Evolutionary conservation across 2,329 filamentous ascomycete genomes (phyloP), one percentile per base, ranked within the genome.

Genomic region (Fusarium falciforme): DNA sequence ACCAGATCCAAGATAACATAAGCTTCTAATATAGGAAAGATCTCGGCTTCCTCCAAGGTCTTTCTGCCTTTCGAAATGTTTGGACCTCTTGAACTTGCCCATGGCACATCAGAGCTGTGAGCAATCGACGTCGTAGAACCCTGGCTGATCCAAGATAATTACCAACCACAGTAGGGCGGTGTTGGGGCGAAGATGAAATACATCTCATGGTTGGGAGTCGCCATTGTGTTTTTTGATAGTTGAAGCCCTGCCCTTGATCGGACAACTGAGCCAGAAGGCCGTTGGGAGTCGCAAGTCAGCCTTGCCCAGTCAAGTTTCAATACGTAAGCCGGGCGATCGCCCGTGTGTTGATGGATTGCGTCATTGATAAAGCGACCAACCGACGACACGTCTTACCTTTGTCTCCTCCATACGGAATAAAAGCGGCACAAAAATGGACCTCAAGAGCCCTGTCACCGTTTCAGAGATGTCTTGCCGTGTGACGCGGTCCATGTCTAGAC

Each of bases 401-500:
- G 22, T 8, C 42, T 47, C 42, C 7, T n/a, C 10, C 17, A 10
- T 17, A 2, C 2, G 5, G 8, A 7, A 31, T 17, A 20, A 52
- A 31, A 25, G 11, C 8, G 12, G 29, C 31, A 12, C n/a, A 16
- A 42, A 16, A 35, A 66, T 61, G 35, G 33, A 35, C 14, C 10
- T 2, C 5, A 35, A 33, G 35, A 61, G 12, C 11, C 1, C 22
- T 38, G 2, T 10, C 20, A 10, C 11, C 8, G n/a, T 54, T 36
- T 33, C 20, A 14, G n/a, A 47, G 40, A 60, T 27, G 3, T 5
- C 11, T 2, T 62, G 57, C 0, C 62, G 69, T 6, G 17, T 70
- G 1, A 74, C 72, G 1, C 60, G 69, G 2, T 75, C 72, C 2
- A 74, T 73, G 69, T 14, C 22, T 9, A 63, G 54, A 1, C 38